Evolutionary conservation across 2,329 filamentous ascomycete genomes (phyloP), one percentile per base, ranked within the genome.

Genomic region (Daldinia sp.): DNA sequence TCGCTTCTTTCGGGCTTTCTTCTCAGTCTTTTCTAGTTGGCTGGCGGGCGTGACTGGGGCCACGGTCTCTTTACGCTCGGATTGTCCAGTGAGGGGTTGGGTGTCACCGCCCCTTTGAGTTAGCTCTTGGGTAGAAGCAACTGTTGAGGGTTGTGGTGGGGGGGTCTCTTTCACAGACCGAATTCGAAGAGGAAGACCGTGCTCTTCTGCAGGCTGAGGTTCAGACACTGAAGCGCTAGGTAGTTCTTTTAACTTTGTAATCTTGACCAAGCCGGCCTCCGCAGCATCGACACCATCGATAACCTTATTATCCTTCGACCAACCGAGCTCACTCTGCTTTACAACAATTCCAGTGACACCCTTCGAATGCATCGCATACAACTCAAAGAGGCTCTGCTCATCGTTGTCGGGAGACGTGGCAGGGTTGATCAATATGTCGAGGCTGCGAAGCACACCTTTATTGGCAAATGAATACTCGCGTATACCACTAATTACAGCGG

Each of bases 311-410:
- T 98, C 93, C 74, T 89, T 88, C 74, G 91, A 92, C 94, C 94
- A 98, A 33, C 97, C 96, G 55, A 99, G 85, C 80, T 98, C 95
- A 58, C 90, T 89, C 78, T 95, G 93, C 79, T 92, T 95, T 78
- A 99, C 89, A 71, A 90, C 90, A 60, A 98, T 79, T 75, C 93
- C 95, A 18, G 94, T 94, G n/a, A 98, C 94, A 68, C 96, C 96
- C 82, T 94, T 97, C 10, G 96, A 98, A 80, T 99, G 95, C 91
- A 98, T 97, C 35, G 93, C 92, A 78, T 99, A 99, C 9, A 99
- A 86, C 82, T 99, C 96, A 76, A 99, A 98, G 13, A 98, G 82
- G 0, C 91, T 89, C 15, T 89, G 88, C 71, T 96, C 92, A 23
- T 91, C 90, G 26, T 84, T 84, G 42, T 88, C 87, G 67, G 89